phyloP scores from a whole-genome alignment of 805 yeast species.

The Saccharomycopsis microspora region DNA sequence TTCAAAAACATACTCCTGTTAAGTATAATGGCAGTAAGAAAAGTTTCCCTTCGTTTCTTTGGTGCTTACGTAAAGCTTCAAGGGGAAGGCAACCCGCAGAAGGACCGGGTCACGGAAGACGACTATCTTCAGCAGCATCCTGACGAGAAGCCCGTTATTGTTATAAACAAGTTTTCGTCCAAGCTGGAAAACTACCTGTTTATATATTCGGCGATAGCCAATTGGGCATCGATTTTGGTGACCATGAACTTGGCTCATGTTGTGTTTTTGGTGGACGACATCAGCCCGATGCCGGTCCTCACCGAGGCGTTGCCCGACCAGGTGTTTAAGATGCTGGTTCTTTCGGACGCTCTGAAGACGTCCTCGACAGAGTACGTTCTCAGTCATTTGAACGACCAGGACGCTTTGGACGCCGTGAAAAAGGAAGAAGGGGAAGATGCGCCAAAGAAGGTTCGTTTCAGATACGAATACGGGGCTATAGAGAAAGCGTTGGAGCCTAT shows the following conservation, averaged over 20 bases:
- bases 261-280: conserved; percentile 75
- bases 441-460: not conserved
- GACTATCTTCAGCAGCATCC: conserved; percentile 81
- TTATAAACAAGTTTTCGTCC: conserved; percentile 59
- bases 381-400: conserved; percentile 32
- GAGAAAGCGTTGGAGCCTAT: conserved; percentile 56
- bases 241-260: conserved; percentile 83
- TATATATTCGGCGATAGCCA: conserved; percentile 64
- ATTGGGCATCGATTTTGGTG: conserved; percentile 77
- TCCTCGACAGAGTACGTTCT: conserved; percentile 64
- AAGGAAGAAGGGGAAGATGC: not conserved
- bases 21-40: conserved; percentile 62
- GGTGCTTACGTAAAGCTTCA: conserved; percentile 10
- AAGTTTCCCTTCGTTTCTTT: conserved; percentile 41
- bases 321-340: conserved; percentile 61
- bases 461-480: conserved; percentile 21
- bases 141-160: conserved; percentile 74
- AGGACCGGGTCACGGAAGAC: conserved; percentile 44
- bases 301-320: conserved; percentile 73
- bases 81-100: conserved; percentile 15
- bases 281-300: conserved; percentile 60
- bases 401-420: conserved; percentile 19
- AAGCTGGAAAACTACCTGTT: conserved; percentile 52
- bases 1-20: conserved; percentile 69
- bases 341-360: conserved; percentile 70